phyloP scores from a whole-genome alignment of 768 basidiomycete species.

The Panaeolus papilionaceus region DNA sequence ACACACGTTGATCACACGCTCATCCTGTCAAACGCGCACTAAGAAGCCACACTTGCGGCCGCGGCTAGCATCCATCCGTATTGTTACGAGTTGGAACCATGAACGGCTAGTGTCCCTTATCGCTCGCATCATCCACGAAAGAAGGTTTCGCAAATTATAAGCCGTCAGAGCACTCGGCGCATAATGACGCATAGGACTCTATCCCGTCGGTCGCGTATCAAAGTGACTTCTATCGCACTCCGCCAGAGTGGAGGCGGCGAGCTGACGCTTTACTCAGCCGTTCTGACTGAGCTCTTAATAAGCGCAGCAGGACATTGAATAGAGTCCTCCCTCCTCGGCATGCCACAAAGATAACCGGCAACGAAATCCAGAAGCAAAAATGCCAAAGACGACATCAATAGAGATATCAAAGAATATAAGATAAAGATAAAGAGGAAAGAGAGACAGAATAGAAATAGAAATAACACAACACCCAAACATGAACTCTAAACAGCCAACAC shows the following conservation, averaged over 20 bases:
- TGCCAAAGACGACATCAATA: too few relatives aligned
- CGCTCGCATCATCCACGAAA: background rate
- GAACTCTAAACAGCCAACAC: slow-evolving; percentile 27
- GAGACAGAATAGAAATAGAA: slow-evolving; percentile 19
- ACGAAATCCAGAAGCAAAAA: background rate
- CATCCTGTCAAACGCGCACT: slow-evolving; percentile 1
- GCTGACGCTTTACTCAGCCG: background rate
- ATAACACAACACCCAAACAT: background rate
- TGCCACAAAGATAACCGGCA: background rate
- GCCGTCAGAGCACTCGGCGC: background rate
- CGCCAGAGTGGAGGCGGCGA: background rate
- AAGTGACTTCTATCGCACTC: background rate
- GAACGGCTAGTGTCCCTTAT: background rate
- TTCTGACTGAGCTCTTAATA: background rate
- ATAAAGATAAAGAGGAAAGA: slow-evolving; percentile 14
- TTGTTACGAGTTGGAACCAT: background rate
- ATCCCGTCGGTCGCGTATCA: background rate
- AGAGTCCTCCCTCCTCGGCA: background rate
- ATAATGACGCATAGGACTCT: background rate
- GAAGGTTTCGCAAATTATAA: background rate
- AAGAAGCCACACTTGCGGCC: background rate
- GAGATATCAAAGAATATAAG: background rate
- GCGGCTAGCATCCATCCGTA: background rate
- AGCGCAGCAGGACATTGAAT: background rate
- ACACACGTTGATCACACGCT: background rate